These are phyloP conservation scores for Ceratobasidium sp. DNA, from an alignment of 1,284 basidiomycete species.

Conservation along the genomic window DNA sequence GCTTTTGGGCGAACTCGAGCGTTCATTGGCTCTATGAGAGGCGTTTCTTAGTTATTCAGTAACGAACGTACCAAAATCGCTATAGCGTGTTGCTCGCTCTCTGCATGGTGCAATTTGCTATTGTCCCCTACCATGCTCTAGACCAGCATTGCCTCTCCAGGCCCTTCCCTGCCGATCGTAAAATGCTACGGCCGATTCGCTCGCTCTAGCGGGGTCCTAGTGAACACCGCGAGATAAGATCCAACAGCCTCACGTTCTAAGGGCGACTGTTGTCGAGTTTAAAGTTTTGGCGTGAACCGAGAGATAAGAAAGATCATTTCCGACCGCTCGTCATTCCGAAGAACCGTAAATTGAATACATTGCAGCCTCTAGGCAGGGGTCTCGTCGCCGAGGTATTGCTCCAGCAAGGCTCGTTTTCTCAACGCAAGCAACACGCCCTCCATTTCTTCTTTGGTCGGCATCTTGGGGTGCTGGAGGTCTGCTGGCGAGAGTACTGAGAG, in stretches of 20 bases:
- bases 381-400: slow-evolving; percentile 71
- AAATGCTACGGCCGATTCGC: not conserved
- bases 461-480: slow-evolving; percentile 73
- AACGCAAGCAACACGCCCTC: slow-evolving; percentile 77
- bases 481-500: slow-evolving; percentile 78
- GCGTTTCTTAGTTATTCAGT: not conserved
- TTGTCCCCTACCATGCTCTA: slow-evolving; percentile 22
- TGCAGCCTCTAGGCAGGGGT: slow-evolving; percentile 17
- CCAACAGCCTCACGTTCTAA: slow-evolving; percentile 17
- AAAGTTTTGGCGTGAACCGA: slow-evolving; percentile 26
- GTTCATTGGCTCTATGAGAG: slow-evolving; percentile 37
- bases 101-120: too few species aligned
- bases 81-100: slow-evolving; percentile 14
- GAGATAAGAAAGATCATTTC: slow-evolving; percentile 31
- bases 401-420: slow-evolving; percentile 82
- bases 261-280: not conserved
- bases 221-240: slow-evolving; percentile 34
- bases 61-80: not conserved
- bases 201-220: not conserved
- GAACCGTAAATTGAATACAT: slow-evolving; percentile 31
- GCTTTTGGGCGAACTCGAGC: slow-evolving; percentile 87
- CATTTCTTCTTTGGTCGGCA: slow-evolving; percentile 81
- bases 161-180: slow-evolving; percentile 2
- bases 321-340: not conserved
- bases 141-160: slow-evolving; percentile 8